Evolutionary conservation across 805 yeast genomes (phyloP).

Genomic region (Pichia scutulata): DNA sequence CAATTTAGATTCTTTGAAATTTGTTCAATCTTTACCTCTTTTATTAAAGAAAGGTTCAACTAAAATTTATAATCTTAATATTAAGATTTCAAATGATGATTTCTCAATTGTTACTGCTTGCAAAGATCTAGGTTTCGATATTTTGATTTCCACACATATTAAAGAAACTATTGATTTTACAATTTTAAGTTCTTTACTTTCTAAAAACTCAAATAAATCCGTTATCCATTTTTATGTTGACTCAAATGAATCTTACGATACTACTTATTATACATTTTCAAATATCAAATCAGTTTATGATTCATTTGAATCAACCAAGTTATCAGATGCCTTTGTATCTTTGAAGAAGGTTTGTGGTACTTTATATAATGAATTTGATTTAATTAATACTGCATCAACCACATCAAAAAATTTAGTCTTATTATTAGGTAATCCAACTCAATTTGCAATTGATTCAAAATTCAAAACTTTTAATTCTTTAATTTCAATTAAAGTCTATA

Average conservation of each 20-base stretch:
- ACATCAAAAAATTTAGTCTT: slow-evolving; percentile 38
- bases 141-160: slow-evolving; percentile 56
- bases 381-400: slow-evolving; percentile 15
- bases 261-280: slow-evolving; percentile 9
- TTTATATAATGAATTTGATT: slow-evolving; percentile 35
- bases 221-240: slow-evolving; percentile 63
- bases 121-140: slow-evolving; percentile 58
- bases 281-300: slow-evolving; percentile 10
- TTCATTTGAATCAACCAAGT: slow-evolving; percentile 21
- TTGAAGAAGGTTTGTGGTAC: slow-evolving; percentile 23
- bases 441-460: slow-evolving; percentile 10
- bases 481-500: slow-evolving; percentile 54
- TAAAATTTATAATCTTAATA: slow-evolving; percentile 48
- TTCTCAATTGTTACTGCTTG: slow-evolving; percentile 62
- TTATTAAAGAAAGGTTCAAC: slow-evolving; percentile 32
- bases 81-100: slow-evolving; percentile 52
- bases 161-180: slow-evolving; percentile 48
- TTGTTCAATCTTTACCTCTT: slow-evolving; percentile 55
- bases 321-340: slow-evolving; percentile 28
- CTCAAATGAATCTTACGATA: slow-evolving; percentile 1
- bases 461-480: slow-evolving; percentile 32
- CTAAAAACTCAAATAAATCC: slow-evolving; percentile 41
- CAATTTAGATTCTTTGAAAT: slow-evolving; percentile 37
- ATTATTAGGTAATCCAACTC: slow-evolving; percentile 49
- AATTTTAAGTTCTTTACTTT: slow-evolving; percentile 49